Evolutionary conservation across 176 grass and related monocot genomes (phyloP).

Genomic region (Musa beccarii): DNA sequence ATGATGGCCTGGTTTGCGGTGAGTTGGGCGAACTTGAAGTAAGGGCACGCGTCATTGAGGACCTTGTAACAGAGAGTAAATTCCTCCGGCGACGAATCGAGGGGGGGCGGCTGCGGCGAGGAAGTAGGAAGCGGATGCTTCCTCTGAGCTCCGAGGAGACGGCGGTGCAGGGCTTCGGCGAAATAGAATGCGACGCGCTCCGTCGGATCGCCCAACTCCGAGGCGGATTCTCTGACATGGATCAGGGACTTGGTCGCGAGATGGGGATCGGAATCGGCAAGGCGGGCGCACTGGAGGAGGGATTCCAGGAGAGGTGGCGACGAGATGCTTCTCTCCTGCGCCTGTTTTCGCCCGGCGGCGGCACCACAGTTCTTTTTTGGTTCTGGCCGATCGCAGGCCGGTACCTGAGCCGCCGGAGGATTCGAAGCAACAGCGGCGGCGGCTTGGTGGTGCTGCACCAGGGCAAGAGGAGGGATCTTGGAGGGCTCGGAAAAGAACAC

Average conservation of each 20-base stretch:
- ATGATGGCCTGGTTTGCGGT: conserved; percentile 97
- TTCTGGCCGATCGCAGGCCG: neutral
- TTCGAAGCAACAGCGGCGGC: conserved; percentile 7
- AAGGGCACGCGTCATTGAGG: conserved; percentile 91
- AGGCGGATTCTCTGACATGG: conserved; percentile 43
- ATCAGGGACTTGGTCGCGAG: conserved; percentile 50
- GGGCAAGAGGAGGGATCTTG: conserved; percentile 1
- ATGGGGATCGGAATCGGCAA: conserved; percentile 33
- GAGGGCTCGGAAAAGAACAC: conserved; percentile 52
- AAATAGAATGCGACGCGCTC: conserved; percentile 95
- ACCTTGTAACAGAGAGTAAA: conserved; percentile 93
- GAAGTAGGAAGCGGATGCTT: conserved; percentile 5
- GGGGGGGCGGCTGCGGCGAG: neutral
- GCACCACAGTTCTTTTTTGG: neutral
- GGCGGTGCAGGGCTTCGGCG: conserved; percentile 55
- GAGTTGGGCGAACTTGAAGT: conserved; percentile 94
- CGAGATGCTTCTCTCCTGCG: conserved; percentile 16
- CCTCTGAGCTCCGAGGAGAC: conserved; percentile 20
- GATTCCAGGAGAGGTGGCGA: conserved; percentile 52
- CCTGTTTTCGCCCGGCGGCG: conserved; percentile 25
- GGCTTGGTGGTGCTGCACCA: neutral
- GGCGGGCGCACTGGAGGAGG: conserved; percentile 55
- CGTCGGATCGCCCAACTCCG: conserved; percentile 57
- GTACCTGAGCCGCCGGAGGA: conserved; percentile 2
- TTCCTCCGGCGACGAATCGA: conserved; percentile 39